Conservation (phyloP, 2,329 filamentous ascomycete species). For the Monosporascus sp. region DNA sequence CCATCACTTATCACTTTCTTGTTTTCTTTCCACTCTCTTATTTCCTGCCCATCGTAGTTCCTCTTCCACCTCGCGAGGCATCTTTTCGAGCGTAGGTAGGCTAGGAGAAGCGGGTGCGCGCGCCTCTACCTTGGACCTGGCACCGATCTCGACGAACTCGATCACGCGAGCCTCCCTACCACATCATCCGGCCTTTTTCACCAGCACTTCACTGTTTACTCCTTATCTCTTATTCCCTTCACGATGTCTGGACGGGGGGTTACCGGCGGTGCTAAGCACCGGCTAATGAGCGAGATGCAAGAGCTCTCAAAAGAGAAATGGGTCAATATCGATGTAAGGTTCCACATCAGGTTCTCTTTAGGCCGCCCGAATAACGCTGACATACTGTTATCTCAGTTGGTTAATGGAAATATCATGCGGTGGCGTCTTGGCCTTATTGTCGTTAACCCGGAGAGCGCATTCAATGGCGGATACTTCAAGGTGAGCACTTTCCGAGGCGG, state of each 20-base stretch:
- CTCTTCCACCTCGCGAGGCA: neutral
- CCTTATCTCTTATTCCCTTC: conserved; percentile 1
- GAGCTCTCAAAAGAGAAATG: conserved; percentile 82
- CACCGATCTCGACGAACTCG: no score
- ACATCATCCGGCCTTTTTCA: neutral
- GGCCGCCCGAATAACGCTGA: neutral
- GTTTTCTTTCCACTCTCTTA: neutral
- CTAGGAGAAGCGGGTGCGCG: neutral
- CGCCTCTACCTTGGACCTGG: no score
- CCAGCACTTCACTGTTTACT: neutral
- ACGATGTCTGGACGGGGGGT: conserved; percentile 22
- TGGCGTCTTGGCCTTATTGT: conserved; percentile 90
- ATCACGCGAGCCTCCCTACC: neutral
- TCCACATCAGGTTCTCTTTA: neutral
- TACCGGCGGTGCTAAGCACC: conserved; percentile 58
- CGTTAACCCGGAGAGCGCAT: conserved; percentile 84
- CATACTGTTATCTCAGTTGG: conserved; percentile 44
- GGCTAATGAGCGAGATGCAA: conserved; percentile 85
- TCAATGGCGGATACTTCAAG: conserved; percentile 89
- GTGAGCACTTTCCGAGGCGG: conserved; percentile 27
- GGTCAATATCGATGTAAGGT: conserved; percentile 77
- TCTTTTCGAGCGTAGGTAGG: neutral
- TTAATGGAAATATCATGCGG: conserved; percentile 76
- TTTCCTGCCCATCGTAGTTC: neutral
- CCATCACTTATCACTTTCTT: neutral